phyloP scores from a whole-genome alignment of 148 eudicot genomes.

The Spergularia marina region DNA sequence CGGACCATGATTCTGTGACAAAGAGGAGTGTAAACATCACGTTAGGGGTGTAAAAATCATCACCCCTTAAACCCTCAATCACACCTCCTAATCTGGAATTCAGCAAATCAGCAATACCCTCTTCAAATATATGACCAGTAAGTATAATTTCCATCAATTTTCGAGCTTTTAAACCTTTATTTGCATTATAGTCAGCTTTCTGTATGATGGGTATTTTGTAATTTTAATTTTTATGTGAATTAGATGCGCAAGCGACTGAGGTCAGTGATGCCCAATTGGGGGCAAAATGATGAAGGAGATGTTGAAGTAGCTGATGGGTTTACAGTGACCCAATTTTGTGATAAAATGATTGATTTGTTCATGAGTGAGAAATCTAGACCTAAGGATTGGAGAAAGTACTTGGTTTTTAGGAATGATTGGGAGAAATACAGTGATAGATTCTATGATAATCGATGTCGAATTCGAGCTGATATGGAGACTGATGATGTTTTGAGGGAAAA shows the following conservation, averaged over 20 bases:
- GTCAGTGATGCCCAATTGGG: slow-evolving; percentile 35
- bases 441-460: slow-evolving; percentile 55
- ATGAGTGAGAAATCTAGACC: slow-evolving; percentile 78
- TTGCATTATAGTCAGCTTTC: background rate
- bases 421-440: slow-evolving; percentile 67
- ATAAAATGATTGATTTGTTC: slow-evolving; percentile 84
- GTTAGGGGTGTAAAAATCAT: no score
- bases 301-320: slow-evolving; percentile 69
- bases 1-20: no score
- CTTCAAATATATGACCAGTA: no score
- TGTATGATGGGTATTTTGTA: background rate
- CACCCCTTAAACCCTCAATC: no score
- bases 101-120: no score
- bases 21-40: no score
- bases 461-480: slow-evolving; percentile 51
- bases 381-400: slow-evolving; percentile 77
- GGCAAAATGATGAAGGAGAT: slow-evolving; percentile 46
- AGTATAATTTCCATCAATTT: no score
- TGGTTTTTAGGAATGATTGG: slow-evolving; percentile 90
- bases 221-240: background rate
- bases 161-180: background rate
- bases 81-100: no score
- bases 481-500: slow-evolving; percentile 59
- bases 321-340: slow-evolving; percentile 79
- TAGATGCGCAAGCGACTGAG: slow-evolving; percentile 24